A percentile compares a stretch with the other conserved stretches of the same genome.
Conservation (phyloP, 2,329 filamentous ascomycete species). For the Gaeumannomyces tritici region DNA sequence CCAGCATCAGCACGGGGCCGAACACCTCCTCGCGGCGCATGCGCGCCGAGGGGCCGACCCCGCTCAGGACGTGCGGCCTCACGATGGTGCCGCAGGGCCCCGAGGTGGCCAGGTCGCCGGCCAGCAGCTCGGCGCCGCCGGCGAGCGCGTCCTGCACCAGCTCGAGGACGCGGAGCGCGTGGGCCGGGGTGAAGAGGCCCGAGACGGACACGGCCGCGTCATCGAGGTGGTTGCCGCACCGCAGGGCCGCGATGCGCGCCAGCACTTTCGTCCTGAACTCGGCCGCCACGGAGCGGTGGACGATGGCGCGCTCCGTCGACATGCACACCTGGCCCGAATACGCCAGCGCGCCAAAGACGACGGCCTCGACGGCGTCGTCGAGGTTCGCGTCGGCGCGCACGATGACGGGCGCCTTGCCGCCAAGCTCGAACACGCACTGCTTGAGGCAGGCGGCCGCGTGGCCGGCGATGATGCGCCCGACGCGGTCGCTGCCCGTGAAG, state of each 20-base stretch:
- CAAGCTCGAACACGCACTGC: conserved; percentile 58
- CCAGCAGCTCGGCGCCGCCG: conserved; percentile 47
- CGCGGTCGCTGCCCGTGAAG: conserved; percentile 58
- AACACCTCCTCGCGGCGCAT: conserved; percentile 58
- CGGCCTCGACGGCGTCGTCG: conserved; percentile 48
- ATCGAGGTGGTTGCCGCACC: conserved; percentile 15
- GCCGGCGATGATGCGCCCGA: conserved; percentile 54
- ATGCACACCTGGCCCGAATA: conserved; percentile 64
- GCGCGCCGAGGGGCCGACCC: conserved; percentile 56
- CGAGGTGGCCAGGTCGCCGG: conserved; percentile 29
- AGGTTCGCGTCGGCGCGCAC: conserved; percentile 60
- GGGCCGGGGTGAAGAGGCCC: conserved; percentile 14
- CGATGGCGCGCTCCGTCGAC: conserved; percentile 52
- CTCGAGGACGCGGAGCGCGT: conserved; percentile 12
- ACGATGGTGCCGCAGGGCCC: conserved; percentile 33
- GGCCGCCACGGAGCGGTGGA: conserved; percentile 16
- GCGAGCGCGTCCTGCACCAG: conserved; percentile 45
- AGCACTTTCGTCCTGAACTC: conserved; percentile 8
- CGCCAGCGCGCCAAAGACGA: conserved; percentile 49
- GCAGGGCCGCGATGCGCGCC: conserved; percentile 10
- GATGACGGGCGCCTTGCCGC: conserved; percentile 59
- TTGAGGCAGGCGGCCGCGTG: conserved; percentile 57
- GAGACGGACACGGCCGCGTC: conserved; percentile 16
- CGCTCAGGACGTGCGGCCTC: conserved; percentile 48
- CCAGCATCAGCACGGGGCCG: conserved; percentile 52